These are phyloP conservation scores for Colletotrichum orchidophilum DNA, from an alignment of 2,329 filamentous ascomycete genomes.

Conservation along the genomic window DNA sequence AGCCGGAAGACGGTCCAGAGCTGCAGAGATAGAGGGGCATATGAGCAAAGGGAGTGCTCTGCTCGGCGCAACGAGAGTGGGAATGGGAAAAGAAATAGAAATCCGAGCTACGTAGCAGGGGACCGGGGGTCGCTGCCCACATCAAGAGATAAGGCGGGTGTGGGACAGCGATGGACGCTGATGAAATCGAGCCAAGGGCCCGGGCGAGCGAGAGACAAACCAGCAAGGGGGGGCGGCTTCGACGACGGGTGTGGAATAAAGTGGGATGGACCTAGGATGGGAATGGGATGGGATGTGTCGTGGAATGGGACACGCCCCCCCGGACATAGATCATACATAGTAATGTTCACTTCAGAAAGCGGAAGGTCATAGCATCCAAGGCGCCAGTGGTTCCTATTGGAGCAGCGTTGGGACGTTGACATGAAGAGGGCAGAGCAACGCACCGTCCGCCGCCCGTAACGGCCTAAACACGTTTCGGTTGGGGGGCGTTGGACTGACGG, in stretches of 20 bases:
- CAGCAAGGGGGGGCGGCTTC: not conserved
- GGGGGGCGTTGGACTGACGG: not conserved
- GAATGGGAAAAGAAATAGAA: constrained; percentile 31
- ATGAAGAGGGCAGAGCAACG: not conserved
- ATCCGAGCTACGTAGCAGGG: constrained; percentile 15
- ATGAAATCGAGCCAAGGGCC: constrained; percentile 30
- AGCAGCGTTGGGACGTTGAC: constrained; percentile 1
- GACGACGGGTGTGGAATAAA: constrained; percentile 1
- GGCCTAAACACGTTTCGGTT: constrained; percentile 24
- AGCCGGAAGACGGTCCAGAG: not conserved
- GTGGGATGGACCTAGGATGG: not conserved
- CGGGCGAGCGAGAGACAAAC: constrained; percentile 10
- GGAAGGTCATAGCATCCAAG: constrained; percentile 25
- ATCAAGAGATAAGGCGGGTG: constrained; percentile 26
- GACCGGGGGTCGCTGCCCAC: constrained; percentile 20
- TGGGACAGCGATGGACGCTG: constrained; percentile 29
- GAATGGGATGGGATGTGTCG: not conserved
- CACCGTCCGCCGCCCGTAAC: constrained; percentile 1
- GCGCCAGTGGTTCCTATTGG: constrained; percentile 29
- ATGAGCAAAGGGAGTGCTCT: not conserved
- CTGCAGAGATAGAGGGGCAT: not conserved
- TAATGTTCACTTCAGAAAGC: constrained; percentile 4
- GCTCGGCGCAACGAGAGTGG: constrained; percentile 5
- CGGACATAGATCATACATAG: not conserved
- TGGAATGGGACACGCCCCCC: not conserved